phyloP scores from a whole-genome alignment of 192 early-diverging fungal genomes.

The Blastocladiella britannica region DNA sequence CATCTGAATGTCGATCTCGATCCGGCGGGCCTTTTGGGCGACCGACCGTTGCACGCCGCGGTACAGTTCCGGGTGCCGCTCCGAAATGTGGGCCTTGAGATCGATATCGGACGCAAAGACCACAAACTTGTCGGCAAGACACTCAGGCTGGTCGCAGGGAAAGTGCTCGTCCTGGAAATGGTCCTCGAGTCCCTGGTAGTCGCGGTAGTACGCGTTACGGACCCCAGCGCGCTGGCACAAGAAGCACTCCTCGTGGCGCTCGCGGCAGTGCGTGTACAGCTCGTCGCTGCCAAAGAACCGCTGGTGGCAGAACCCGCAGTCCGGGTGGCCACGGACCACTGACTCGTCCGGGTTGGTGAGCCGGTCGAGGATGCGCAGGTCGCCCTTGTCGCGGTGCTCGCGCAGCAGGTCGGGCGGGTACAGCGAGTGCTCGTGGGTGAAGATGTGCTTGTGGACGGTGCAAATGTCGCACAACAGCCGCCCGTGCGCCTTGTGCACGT shows the following conservation, averaged over 20 bases:
- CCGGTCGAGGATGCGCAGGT: conserved; percentile 30
- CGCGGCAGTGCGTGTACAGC: conserved; percentile 80
- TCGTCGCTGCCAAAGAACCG: conserved; percentile 81
- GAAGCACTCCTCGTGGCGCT: conserved; percentile 86
- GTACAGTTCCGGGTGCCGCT: conserved; percentile 11
- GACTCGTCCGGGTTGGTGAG: conserved; percentile 23
- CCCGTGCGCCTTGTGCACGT: conserved; percentile 55
- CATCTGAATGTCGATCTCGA: neutral
- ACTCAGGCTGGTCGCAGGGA: conserved; percentile 54
- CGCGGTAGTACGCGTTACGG: conserved; percentile 64
- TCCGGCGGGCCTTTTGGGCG: neutral
- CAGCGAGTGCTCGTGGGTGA: conserved; percentile 76
- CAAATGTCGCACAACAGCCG: conserved; percentile 72
- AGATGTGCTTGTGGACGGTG: conserved; percentile 70
- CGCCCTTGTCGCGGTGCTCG: conserved; percentile 52
- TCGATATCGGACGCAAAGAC: conserved; percentile 86
- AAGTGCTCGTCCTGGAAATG: conserved; percentile 71
- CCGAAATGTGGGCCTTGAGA: conserved; percentile 68
- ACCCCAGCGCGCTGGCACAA: conserved; percentile 54
- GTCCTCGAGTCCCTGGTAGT: conserved; percentile 52
- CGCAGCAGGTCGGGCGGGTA: conserved; percentile 54
- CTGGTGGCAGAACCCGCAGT: conserved; percentile 68
- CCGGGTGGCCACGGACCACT: conserved; percentile 66
- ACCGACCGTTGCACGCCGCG: neutral
- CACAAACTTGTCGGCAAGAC: conserved; percentile 85